phyloP scores from a whole-genome alignment of 257 asterid species.

The Solanum pimpinellifolium region DNA sequence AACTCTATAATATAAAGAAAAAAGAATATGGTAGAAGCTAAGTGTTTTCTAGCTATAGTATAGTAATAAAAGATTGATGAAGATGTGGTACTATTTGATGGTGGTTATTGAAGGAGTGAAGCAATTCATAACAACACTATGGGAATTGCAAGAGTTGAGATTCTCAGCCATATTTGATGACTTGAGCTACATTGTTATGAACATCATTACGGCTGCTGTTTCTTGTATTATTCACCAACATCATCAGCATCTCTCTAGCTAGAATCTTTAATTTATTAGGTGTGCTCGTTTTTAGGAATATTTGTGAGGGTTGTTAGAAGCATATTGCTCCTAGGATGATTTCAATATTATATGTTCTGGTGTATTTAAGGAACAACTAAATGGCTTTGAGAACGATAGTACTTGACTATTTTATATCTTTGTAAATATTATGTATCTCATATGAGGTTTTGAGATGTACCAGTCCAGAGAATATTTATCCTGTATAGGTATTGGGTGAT shows the following conservation, averaged over 20 bases:
- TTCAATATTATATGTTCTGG: too few relatives aligned
- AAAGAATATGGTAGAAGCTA: neutral
- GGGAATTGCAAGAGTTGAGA: slow-evolving; percentile 23
- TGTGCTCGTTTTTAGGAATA: neutral
- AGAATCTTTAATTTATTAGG: neutral
- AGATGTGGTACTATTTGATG: slow-evolving; percentile 8
- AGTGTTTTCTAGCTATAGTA: neutral
- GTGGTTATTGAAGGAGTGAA: slow-evolving; percentile 8
- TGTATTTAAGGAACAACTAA: neutral
- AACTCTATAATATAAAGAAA: neutral
- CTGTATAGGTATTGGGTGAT: neutral
- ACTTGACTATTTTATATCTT: too few relatives aligned
- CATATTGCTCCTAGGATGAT: neutral
- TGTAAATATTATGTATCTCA: neutral
- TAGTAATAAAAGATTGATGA: neutral
- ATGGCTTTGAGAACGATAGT: neutral
- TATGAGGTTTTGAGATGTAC: neutral
- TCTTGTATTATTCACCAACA: slow-evolving; percentile 6
- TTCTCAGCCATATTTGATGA: slow-evolving; percentile 18
- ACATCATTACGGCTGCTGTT: slow-evolving; percentile 1
- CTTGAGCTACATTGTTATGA: slow-evolving; percentile 4
- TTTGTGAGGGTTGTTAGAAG: neutral
- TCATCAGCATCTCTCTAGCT: neutral
- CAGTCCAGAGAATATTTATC: neutral
- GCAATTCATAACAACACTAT: slow-evolving; percentile 3